These are phyloP conservation scores for Antrodiella citrinella DNA, from an alignment of 768 basidiomycete species.

Conservation along the genomic window DNA sequence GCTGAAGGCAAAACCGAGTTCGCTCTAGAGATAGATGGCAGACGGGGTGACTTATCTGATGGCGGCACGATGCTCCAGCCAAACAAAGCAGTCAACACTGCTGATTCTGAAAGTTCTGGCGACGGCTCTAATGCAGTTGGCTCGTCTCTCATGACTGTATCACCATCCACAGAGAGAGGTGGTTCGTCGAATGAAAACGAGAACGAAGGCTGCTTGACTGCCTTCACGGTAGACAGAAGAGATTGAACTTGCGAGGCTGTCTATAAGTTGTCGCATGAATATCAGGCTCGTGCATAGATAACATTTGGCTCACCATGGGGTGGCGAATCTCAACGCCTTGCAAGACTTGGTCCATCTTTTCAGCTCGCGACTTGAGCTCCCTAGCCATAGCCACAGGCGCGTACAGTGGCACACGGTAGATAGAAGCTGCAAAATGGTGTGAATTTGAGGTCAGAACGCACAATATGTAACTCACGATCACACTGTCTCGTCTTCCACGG, in stretches of 20 bases:
- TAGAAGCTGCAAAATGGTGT: constrained; percentile 48
- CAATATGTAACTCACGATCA: constrained; percentile 53
- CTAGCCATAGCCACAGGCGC: constrained; percentile 55
- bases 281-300: not conserved
- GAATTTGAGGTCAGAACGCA: not conserved
- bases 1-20: constrained; percentile 22
- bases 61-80: constrained; percentile 37
- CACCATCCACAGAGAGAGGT: not conserved
- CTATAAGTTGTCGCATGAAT: constrained; percentile 28
- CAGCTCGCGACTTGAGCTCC: constrained; percentile 50
- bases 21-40: constrained; percentile 18
- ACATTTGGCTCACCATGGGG: constrained; percentile 48
- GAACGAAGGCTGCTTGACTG: constrained; percentile 9
- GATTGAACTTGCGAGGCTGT: constrained; percentile 48
- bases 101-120: constrained; percentile 27
- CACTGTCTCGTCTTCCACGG: constrained; percentile 81
- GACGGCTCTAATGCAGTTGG: constrained; percentile 3
- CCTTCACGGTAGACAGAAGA: constrained; percentile 38
- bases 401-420: constrained; percentile 69
- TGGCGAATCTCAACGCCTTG: constrained; percentile 55
- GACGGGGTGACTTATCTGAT: constrained; percentile 6
- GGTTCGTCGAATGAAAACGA: not conserved
- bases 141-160: constrained; percentile 1
- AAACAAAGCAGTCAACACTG: constrained; percentile 37
- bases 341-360: constrained; percentile 43